Conservation (phyloP, 1,284 basidiomycete species). For the Apiotrichum sp. region DNA sequence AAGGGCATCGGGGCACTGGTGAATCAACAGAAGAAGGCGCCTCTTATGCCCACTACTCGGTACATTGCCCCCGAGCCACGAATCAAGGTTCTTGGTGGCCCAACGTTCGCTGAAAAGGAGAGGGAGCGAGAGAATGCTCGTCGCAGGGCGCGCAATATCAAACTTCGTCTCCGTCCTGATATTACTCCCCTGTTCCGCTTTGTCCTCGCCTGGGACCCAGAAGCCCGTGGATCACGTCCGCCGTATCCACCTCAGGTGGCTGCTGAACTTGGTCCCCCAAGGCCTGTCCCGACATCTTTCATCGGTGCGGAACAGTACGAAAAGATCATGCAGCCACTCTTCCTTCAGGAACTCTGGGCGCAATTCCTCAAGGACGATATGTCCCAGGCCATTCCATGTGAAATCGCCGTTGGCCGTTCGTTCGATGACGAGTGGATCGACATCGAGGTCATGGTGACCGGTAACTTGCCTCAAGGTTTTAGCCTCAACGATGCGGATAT, state of each 20-base stretch:
- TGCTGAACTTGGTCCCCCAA: conserved; percentile 34
- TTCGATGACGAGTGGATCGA: conserved; percentile 46
- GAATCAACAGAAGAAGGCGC: conserved; percentile 45
- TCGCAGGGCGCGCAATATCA: conserved; percentile 59
- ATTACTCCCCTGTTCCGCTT: conserved; percentile 68
- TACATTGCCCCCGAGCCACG: conserved; percentile 54
- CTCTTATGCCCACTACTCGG: conserved; percentile 28
- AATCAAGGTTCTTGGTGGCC: conserved; percentile 56
- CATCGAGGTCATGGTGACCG: conserved; percentile 44
- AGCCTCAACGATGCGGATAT: conserved; percentile 73
- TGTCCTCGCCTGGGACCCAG: conserved; percentile 84
- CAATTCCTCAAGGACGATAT: conserved; percentile 75
- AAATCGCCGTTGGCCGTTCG: conserved; percentile 52
- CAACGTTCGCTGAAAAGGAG: conserved; percentile 47
- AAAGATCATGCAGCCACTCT: conserved; percentile 73
- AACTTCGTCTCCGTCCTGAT: conserved; percentile 74
- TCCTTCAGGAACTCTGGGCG: conserved; percentile 87
- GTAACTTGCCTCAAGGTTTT: conserved; percentile 61
- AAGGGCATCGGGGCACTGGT: conserved; percentile 58
- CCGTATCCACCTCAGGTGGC: conserved; percentile 53
- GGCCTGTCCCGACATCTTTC: conserved; percentile 63
- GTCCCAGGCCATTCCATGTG: conserved; percentile 56
- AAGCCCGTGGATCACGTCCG: conserved; percentile 56
- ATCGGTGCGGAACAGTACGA: conserved; percentile 63
- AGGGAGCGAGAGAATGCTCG: conserved; percentile 50